A percentile compares a stretch with the other conserved stretches of the same genome.
Conservation (phyloP, 2,329 filamentous ascomycete species). For the Verticillium isaacii region DNA sequence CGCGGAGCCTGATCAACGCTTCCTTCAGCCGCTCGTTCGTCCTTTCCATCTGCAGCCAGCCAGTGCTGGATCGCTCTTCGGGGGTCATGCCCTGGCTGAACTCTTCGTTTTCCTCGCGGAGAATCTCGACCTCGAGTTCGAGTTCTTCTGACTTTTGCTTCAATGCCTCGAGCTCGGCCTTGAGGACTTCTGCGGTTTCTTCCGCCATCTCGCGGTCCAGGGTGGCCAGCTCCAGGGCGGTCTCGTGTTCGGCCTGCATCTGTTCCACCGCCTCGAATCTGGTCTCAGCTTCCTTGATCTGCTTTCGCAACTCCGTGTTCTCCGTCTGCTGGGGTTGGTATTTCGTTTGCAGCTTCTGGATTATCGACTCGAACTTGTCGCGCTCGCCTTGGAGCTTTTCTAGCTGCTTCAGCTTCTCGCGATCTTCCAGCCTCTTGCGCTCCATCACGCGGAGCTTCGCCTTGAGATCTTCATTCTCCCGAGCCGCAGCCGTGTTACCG, state of each 20-base stretch:
- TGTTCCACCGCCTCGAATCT: slow-evolving; percentile 66
- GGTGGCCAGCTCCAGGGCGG: slow-evolving; percentile 77
- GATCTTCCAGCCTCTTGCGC: slow-evolving; percentile 78
- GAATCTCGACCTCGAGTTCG: slow-evolving; percentile 80
- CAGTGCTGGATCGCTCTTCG: slow-evolving; percentile 80
- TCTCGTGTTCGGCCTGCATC: slow-evolving; percentile 78
- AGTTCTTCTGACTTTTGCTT: slow-evolving; percentile 77
- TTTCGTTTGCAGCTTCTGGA: slow-evolving; percentile 86
- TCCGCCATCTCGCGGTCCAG: slow-evolving; percentile 96
- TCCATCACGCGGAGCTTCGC: slow-evolving; percentile 83
- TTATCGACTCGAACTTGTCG: slow-evolving; percentile 76
- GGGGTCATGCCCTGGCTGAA: slow-evolving; percentile 78
- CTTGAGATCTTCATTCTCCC: slow-evolving; percentile 82
- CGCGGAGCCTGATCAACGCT: slow-evolving; percentile 76
- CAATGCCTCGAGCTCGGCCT: slow-evolving; percentile 72
- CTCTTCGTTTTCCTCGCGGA: slow-evolving; percentile 83
- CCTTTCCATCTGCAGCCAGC: slow-evolving; percentile 87
- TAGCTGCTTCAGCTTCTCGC: slow-evolving; percentile 75
- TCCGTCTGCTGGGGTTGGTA: slow-evolving; percentile 83
- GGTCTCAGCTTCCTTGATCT: slow-evolving; percentile 70
- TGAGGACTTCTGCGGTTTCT: slow-evolving; percentile 78
- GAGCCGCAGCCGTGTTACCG: slow-evolving; percentile 44
- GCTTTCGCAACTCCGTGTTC: slow-evolving; percentile 67
- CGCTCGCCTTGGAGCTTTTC: slow-evolving; percentile 72
- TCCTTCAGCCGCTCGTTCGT: slow-evolving; percentile 85